Evolutionary conservation across 169 alveolate genomes (phyloP).

Genomic region (Plasmodium inui): DNA sequence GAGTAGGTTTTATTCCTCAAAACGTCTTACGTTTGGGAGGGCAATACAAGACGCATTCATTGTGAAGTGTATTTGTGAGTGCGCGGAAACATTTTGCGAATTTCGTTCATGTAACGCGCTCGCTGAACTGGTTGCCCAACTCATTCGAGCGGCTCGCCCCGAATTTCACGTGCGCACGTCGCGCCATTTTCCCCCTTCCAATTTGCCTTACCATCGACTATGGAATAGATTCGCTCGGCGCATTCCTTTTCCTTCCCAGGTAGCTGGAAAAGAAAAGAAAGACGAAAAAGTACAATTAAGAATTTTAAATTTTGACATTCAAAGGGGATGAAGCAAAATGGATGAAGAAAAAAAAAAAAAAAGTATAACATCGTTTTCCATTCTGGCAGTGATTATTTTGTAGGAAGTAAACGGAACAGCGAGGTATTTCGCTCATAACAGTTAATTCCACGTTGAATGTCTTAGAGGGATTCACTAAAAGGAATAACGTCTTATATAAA

Average conservation of each 20-base stretch:
- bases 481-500: not conserved
- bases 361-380: conserved; percentile 40
- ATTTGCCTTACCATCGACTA: conserved; percentile 59
- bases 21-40: conserved; percentile 20
- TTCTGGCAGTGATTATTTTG: conserved; percentile 12
- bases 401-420: not conserved
- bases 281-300: conserved; percentile 3
- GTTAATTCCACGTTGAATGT: not conserved
- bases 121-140: not conserved
- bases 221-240: conserved; percentile 36
- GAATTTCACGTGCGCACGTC: not conserved
- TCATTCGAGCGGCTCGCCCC: not conserved
- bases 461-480: not conserved
- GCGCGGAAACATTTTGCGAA: not conserved
- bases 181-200: not conserved
- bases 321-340: not conserved
- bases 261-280: conserved; percentile 7
- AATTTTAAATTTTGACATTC: conserved; percentile 1
- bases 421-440: not conserved
- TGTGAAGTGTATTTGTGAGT: conserved; percentile 6
- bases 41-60: not conserved
- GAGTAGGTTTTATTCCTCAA: conserved; percentile 58
- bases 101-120: not conserved
- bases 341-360: conserved; percentile 8
- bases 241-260: conserved; percentile 12